A percentile compares a stretch with the other conserved stretches of the same genome.
Evolutionary conservation across 2,329 filamentous ascomycete genomes (phyloP).

Genomic region (Sclerotinia sclerotiorum): DNA sequence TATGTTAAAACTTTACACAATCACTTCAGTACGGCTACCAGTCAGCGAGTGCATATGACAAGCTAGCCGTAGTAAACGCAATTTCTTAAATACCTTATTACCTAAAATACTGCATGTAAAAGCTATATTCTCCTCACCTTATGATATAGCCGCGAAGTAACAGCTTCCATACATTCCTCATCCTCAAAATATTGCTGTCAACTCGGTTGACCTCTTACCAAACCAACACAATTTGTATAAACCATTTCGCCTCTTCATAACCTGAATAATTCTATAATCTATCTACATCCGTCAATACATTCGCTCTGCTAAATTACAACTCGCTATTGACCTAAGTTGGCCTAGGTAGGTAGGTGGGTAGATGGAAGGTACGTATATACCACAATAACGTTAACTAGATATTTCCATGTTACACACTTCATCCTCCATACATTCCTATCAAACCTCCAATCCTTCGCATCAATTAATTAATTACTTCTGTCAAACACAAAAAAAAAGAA

Average conservation of each 20-base stretch:
- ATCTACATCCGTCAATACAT: background rate
- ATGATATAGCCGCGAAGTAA: background rate
- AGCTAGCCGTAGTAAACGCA: too few species aligned
- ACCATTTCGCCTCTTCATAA: background rate
- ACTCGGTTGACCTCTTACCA: background rate
- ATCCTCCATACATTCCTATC: background rate
- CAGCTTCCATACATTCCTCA: background rate
- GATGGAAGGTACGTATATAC: background rate
- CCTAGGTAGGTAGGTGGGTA: background rate
- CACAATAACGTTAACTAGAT: background rate
- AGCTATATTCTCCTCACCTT: background rate
- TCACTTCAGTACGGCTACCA: background rate
- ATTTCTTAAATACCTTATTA: too few species aligned
- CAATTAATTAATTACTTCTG: rapidly evolving
- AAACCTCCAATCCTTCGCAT: background rate
- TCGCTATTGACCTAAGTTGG: background rate
- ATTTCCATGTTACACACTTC: too few species aligned
- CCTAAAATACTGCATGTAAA: background rate
- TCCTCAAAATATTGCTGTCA: too few species aligned
- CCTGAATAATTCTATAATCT: too few species aligned
- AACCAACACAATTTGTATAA: background rate
- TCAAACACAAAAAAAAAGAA: background rate
- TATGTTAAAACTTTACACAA: background rate
- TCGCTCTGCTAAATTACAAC: background rate
- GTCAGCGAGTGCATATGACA: background rate